phyloP scores from a whole-genome alignment of 495 filamentous ascomycete species.

The Usnea hakonensis region DNA sequence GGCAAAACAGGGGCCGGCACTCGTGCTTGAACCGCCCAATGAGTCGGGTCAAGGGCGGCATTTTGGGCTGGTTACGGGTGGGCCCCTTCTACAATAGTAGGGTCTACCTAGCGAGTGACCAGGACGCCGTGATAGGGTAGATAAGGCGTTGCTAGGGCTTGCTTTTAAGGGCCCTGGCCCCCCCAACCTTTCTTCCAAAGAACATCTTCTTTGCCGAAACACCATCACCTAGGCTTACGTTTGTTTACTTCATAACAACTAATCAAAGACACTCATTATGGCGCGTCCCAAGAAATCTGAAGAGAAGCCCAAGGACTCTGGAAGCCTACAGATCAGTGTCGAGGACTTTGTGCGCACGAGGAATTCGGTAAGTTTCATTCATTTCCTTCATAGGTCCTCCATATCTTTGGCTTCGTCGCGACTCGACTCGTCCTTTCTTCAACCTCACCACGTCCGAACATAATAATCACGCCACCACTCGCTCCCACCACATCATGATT shows the following conservation, averaged over 20 bases:
- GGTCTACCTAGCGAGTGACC: not conserved
- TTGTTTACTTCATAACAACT: not conserved
- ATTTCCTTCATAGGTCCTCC: conserved; percentile 18
- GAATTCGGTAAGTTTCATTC: conserved; percentile 50
- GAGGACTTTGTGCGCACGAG: conserved; percentile 56
- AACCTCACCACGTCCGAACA: conserved; percentile 22
- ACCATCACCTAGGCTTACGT: conserved; percentile 5
- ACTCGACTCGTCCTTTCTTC: conserved; percentile 18
- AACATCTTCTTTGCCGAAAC: conserved; percentile 6
- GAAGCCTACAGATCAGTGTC: conserved; percentile 43
- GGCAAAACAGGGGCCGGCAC: too few species aligned
- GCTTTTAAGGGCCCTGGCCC: conserved; percentile 13
- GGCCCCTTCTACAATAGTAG: not conserved
- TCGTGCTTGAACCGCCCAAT: not conserved
- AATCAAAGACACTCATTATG: conserved; percentile 26
- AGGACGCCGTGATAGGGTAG: conserved; percentile 9
- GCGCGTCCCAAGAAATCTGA: conserved; percentile 43
- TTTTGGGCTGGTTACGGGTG: not conserved
- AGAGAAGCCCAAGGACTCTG: conserved; percentile 35
- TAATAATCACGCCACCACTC: not conserved
- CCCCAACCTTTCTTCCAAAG: conserved; percentile 10
- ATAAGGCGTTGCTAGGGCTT: conserved; percentile 1
- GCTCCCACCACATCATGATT: not conserved
- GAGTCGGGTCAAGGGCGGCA: not conserved
- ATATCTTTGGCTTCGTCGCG: conserved; percentile 22